These are phyloP conservation scores for Tetrahymena thermophila DNA, from an alignment of 73 alveolate species.

Conservation along the genomic window DNA sequence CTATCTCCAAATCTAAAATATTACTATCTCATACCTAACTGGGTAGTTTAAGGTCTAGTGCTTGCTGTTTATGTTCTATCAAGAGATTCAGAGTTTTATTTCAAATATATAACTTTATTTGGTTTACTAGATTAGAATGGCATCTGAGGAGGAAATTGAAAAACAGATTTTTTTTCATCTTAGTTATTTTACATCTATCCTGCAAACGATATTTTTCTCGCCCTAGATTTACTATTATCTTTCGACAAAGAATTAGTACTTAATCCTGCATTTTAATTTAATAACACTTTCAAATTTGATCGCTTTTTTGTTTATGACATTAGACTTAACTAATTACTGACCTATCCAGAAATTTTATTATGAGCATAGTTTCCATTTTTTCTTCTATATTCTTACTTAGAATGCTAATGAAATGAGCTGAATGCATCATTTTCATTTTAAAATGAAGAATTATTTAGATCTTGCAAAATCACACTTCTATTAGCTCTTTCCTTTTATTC, in stretches of 20 bases:
- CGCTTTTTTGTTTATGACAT: neutral
- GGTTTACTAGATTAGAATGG: neutral
- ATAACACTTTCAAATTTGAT: neutral
- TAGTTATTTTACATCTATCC: neutral
- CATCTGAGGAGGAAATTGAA: neutral
- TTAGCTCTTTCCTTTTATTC: neutral
- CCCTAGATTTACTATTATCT: neutral
- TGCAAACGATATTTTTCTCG: neutral
- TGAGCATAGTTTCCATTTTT: neutral
- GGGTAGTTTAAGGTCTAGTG: neutral
- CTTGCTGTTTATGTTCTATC: neutral
- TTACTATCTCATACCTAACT: neutral
- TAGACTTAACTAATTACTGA: neutral
- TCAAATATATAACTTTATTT: neutral
- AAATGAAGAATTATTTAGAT: neutral
- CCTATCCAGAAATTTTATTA: neutral
- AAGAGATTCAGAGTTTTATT: neutral
- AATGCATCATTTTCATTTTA: neutral
- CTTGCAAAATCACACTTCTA: neutral
- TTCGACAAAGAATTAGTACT: neutral
- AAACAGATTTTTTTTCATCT: neutral
- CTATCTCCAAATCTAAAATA: neutral
- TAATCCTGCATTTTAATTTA: neutral
- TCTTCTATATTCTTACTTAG: neutral
- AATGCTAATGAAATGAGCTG: neutral